Base-by-base conservation (phyloP, 225 moss, liverwort and hornwort species). In the Polytrichum commune region DNA sequence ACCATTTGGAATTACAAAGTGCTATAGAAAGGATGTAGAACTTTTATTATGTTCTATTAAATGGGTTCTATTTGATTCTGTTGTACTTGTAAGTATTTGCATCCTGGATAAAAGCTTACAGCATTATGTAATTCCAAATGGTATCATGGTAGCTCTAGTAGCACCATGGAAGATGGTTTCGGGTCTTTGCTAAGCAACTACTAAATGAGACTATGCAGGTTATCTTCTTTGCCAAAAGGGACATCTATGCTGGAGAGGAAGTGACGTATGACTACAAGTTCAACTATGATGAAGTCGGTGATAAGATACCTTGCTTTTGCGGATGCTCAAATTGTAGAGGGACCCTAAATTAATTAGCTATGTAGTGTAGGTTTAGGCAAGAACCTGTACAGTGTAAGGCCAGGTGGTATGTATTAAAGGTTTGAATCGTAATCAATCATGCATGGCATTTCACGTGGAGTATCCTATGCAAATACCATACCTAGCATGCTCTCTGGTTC, bases 261-360 rank as follows among this genome's bases (percentile, higher is more conserved):
- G 82, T 88, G 20, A 88, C 88, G 4, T 88, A 85, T 65, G 88
- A 88, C 74, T 88, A 88, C 75, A 82, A 88, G 75, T 85, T 88
- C 79, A 88, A 88, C 77, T 84, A 82, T 72, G 88, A 88, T 68
- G 84, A 88, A 74, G 88, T 82, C 30, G 88, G 82, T 22, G 85
- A 88, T 60, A 88, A 84, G 26, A 88, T 88, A 55, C 88, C 85
- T 63, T 88, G 88, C 75, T 85, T 88, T 76, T 88, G 88, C 71
- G 84, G 88, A 8, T 80, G 84, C 60, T 70, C 77, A 1, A 76
- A 71, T 28, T 85, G 88, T 73, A 77, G 88, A 82, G 85, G 88
- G 28, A 80, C 79, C 67, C 80, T 88, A 22, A 85, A 88, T 82
- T 88, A 62, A 62, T 62, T 35, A 33, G 6, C 38, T 10, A 25